These are phyloP conservation scores for Fusarium lateritium DNA, from an alignment of 2,329 filamentous ascomycete species.

Conservation along the genomic window DNA sequence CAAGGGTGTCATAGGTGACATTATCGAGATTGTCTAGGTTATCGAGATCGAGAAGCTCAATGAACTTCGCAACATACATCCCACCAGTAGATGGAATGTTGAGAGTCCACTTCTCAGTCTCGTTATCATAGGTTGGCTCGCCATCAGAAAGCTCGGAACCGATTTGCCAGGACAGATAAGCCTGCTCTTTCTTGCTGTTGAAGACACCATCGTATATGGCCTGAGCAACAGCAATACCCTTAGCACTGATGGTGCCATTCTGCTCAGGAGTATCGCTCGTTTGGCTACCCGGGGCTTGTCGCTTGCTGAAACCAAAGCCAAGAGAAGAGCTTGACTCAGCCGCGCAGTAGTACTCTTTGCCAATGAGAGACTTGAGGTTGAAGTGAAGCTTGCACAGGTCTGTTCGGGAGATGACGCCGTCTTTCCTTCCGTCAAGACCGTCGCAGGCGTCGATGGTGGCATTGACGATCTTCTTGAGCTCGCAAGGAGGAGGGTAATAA, in stretches of 20 bases:
- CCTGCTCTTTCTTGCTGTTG: background rate
- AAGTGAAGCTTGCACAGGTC: conserved; percentile 25
- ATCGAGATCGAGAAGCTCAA: background rate
- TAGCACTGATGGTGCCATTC: conserved; percentile 1
- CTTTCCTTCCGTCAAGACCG: conserved; percentile 10
- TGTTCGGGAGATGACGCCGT: conserved; percentile 8
- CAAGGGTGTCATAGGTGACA: background rate
- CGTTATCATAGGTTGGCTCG: conserved; percentile 1
- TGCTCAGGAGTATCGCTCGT: conserved; percentile 1
- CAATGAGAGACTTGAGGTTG: conserved; percentile 3
- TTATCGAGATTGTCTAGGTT: background rate
- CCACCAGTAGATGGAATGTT: conserved; percentile 12
- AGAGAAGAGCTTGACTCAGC: conserved; percentile 12
- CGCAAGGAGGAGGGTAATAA: conserved; percentile 1
- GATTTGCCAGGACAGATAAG: conserved; percentile 13
- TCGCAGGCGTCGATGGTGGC: conserved; percentile 30
- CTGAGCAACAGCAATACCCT: conserved; percentile 1
- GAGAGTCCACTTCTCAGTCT: conserved; percentile 3
- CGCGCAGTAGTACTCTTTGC: conserved; percentile 6
- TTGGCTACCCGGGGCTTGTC: conserved; percentile 4
- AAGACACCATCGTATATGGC: conserved; percentile 6
- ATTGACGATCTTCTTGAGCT: conserved; percentile 20
- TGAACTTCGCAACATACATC: conserved; percentile 13
- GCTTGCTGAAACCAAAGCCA: conserved; percentile 15
- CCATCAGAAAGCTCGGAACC: conserved; percentile 4